Conservation (phyloP, 2,329 filamentous ascomycete genomes). For the Alternaria triticimaculans region DNA sequence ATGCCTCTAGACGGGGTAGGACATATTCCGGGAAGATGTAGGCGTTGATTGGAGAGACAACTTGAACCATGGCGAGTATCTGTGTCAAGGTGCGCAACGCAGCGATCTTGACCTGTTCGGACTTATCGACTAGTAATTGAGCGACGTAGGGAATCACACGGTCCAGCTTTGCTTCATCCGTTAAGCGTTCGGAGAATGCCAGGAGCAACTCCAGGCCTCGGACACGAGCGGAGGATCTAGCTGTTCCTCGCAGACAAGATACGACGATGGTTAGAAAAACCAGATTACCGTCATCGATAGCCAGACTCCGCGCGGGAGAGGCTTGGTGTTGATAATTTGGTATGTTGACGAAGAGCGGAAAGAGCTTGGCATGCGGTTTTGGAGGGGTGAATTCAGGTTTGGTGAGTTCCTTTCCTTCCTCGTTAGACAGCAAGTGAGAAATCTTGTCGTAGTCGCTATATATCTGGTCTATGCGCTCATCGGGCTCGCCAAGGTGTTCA, state of each 20-base stretch:
- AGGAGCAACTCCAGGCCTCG: conserved; percentile 90
- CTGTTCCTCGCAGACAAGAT: conserved; percentile 86
- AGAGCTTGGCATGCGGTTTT: conserved; percentile 63
- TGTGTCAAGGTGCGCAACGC: conserved; percentile 88
- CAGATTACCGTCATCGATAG: conserved; percentile 85
- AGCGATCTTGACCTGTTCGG: conserved; percentile 83
- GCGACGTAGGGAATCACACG: conserved; percentile 90
- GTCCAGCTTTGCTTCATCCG: conserved; percentile 95
- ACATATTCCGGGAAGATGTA: conserved; percentile 73
- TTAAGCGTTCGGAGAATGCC: conserved; percentile 87
- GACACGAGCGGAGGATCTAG: conserved; percentile 83
- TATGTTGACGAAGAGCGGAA: conserved; percentile 85
- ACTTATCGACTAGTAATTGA: conserved; percentile 78
- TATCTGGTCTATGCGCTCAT: conserved; percentile 91
- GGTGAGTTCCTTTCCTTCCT: conserved; percentile 56
- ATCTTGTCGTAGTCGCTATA: conserved; percentile 98
- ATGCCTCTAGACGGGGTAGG: conserved; percentile 64
- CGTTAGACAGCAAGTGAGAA: conserved; percentile 86
- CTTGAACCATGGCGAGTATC: conserved; percentile 78
- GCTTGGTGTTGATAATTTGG: conserved; percentile 81
- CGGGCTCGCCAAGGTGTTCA: conserved; percentile 81
- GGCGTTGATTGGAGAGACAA: conserved; percentile 78
- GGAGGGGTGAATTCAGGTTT: conserved; percentile 40
- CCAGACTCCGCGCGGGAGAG: conserved; percentile 65
- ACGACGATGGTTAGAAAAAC: conserved; percentile 91